phyloP scores from a whole-genome alignment of 129 eudicot genomes.

The Daucus carota region DNA sequence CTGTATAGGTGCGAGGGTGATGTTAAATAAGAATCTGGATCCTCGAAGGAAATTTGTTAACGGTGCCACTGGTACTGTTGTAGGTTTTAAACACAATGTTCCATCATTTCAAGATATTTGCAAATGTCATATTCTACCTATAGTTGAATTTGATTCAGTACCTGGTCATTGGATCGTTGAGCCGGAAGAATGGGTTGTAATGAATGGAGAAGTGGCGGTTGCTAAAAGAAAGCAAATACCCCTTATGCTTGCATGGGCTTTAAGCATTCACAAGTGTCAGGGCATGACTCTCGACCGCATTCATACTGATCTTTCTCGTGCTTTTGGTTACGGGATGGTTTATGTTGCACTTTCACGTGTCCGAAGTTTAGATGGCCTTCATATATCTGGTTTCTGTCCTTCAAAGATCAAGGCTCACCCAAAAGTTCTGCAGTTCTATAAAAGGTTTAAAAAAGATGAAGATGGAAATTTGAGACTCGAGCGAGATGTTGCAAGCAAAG shows the following conservation, averaged over 20 bases:
- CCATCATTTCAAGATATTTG: constrained; percentile 6
- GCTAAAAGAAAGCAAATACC: constrained; percentile 45
- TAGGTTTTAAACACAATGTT: constrained; percentile 5
- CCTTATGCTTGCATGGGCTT: constrained; percentile 49
- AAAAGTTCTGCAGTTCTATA: constrained; percentile 38
- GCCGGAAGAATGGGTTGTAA: constrained; percentile 35
- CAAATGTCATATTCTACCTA: constrained; percentile 24
- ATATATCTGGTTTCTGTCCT: constrained; percentile 29
- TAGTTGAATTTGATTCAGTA: constrained; percentile 46
- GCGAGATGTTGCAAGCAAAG: background rate
- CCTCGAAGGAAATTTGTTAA: constrained; percentile 32
- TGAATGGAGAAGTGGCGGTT: constrained; percentile 29
- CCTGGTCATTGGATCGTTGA: constrained; percentile 11
- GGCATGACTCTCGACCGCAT: constrained; percentile 53
- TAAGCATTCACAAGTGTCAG: constrained; percentile 59
- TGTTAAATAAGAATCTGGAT: constrained; percentile 33
- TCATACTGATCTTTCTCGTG: constrained; percentile 35
- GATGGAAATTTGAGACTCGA: background rate
- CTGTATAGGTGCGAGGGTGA: constrained; percentile 43
- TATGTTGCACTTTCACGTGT: constrained; percentile 60
- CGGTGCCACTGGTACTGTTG: constrained; percentile 51
- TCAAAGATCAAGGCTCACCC: constrained; percentile 37
- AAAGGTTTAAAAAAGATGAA: constrained; percentile 10
- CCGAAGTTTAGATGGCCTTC: constrained; percentile 32
- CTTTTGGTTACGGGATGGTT: constrained; percentile 49